phyloP scores from a whole-genome alignment of 306 rosid species.

The Cicer pinnatifidum region DNA sequence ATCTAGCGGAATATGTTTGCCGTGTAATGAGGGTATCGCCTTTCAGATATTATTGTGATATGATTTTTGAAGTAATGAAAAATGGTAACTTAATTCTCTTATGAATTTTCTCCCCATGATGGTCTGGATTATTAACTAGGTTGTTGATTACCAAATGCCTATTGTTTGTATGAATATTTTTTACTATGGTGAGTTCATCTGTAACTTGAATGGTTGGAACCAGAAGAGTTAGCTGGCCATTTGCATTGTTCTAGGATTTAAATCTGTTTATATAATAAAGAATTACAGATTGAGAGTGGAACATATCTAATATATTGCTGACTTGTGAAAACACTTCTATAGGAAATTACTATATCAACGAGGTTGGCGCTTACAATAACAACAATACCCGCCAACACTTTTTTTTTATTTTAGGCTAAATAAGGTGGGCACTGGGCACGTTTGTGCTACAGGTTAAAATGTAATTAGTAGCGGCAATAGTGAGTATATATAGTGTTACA shows the following conservation, averaged over 20 bases:
- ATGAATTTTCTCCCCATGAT: constrained; percentile 33
- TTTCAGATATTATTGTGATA: constrained; percentile 97
- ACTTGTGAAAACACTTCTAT: neutral
- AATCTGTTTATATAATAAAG: constrained; percentile 14
- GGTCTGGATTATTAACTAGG: constrained; percentile 28
- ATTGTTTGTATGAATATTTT: constrained; percentile 15
- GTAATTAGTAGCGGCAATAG: neutral
- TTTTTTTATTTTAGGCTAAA: neutral
- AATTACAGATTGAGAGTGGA: constrained; percentile 15
- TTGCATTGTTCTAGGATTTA: constrained; percentile 14
- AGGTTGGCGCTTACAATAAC: neutral
- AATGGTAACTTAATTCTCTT: constrained; percentile 69
- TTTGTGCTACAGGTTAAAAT: constrained; percentile 11
- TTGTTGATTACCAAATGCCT: constrained; percentile 34
- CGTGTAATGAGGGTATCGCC: constrained; percentile 97
- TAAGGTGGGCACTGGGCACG: neutral
- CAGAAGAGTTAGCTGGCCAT: constrained; percentile 14
- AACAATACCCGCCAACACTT: neutral
- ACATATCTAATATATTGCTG: constrained; percentile 23
- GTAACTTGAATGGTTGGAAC: constrained; percentile 26
- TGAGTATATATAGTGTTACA: constrained; percentile 12
- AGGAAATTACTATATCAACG: neutral
- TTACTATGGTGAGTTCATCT: constrained; percentile 3
- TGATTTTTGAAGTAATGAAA: constrained; percentile 96
- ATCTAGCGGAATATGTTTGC: constrained; percentile 90